These are phyloP conservation scores for Lasiodiplodia citricola DNA, from an alignment of 2,329 filamentous ascomycete species.

Conservation along the genomic window DNA sequence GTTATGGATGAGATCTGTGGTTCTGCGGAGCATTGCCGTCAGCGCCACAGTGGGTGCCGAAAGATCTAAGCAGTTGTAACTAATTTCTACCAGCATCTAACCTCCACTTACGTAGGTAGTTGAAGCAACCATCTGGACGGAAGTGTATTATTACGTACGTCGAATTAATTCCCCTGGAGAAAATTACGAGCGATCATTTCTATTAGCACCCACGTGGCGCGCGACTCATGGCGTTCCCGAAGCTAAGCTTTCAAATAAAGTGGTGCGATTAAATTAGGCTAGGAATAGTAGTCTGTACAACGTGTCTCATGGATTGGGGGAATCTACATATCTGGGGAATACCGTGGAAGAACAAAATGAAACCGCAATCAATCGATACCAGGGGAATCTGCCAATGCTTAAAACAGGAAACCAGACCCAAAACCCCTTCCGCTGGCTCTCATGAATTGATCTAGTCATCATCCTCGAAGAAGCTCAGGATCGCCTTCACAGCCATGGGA, in stretches of 20 bases:
- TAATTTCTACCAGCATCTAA: no score
- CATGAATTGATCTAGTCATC: constrained; percentile 40
- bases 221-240: background rate
- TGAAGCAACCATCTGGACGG: no score
- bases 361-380: background rate
- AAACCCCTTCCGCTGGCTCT: background rate
- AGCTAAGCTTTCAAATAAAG: background rate
- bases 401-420: background rate
- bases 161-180: background rate
- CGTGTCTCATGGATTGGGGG: constrained; percentile 15
- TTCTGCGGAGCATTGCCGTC: background rate
- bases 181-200: no score
- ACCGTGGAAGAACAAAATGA: background rate
- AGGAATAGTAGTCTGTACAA: background rate
- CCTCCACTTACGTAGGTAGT: no score
- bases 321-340: constrained; percentile 20
- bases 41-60: no score
- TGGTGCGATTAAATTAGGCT: background rate
- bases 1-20: background rate
- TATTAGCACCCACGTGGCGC: no score
- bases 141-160: background rate
- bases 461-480: constrained; percentile 89
- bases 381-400: constrained; percentile 11
- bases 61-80: no score
- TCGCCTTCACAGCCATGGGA: constrained; percentile 79